A percentile compares a stretch with the other conserved stretches of the same genome.
phyloP scores from a whole-genome alignment of 2,329 filamentous ascomycete species.

The Exophiala sp. region DNA sequence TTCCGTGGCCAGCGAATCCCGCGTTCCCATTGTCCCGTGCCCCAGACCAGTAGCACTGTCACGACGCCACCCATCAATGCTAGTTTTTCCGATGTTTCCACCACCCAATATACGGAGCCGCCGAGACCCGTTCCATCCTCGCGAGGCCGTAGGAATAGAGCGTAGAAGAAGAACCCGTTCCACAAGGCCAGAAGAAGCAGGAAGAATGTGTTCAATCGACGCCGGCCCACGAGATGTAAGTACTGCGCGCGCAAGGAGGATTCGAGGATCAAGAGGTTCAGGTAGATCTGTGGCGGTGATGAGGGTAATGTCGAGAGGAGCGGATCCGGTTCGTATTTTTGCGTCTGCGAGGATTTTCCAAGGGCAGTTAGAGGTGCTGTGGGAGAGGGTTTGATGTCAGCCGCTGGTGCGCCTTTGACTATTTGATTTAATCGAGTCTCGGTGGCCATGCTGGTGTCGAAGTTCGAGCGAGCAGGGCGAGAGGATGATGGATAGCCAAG shows the following conservation, averaged over 20 bases:
- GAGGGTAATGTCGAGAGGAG: slow-evolving; percentile 74
- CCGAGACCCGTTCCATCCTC: slow-evolving; percentile 81
- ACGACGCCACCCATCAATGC: slow-evolving; percentile 87
- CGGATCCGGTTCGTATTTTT: slow-evolving; percentile 44
- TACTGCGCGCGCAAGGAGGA: slow-evolving; percentile 89
- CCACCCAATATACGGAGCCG: slow-evolving; percentile 91
- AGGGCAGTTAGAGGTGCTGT: slow-evolving; percentile 39
- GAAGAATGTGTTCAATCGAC: slow-evolving; percentile 90
- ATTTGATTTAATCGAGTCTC: slow-evolving; percentile 70
- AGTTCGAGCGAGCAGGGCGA: not conserved
- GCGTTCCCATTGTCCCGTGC: slow-evolving; percentile 91
- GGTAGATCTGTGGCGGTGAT: slow-evolving; percentile 90
- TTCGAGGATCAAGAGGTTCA: slow-evolving; percentile 95
- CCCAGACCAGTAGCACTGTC: slow-evolving; percentile 82
- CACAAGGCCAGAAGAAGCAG: slow-evolving; percentile 71
- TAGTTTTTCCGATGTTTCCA: slow-evolving; percentile 84
- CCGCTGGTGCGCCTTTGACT: slow-evolving; percentile 78
- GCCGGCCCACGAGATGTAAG: slow-evolving; percentile 77
- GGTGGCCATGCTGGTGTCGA: slow-evolving; percentile 46
- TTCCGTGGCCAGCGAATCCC: slow-evolving; percentile 89
- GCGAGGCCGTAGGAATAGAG: slow-evolving; percentile 88
- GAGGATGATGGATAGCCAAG: too few relatives aligned
- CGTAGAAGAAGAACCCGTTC: slow-evolving; percentile 80
- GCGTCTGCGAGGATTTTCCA: slow-evolving; percentile 17
- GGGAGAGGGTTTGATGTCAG: slow-evolving; percentile 47